A percentile compares a stretch with the other conserved stretches of the same genome.
Evolutionary conservation across 192 early-diverging fungal species (phyloP).

Genomic region (Chytriomyces sp.): DNA sequence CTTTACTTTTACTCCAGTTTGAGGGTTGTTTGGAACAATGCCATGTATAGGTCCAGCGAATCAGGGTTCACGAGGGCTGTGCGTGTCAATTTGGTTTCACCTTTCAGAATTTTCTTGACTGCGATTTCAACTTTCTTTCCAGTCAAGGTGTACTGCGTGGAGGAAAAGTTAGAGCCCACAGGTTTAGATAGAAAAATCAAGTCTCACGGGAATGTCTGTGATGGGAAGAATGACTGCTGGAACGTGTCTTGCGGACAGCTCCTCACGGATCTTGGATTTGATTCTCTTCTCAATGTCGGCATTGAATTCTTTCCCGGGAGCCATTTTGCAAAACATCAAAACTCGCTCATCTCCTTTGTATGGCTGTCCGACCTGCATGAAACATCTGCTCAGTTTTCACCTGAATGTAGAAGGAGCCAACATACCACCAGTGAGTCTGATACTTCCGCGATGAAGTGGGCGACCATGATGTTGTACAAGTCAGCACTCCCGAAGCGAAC

Average conservation of each 20-base stretch:
- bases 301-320: slow-evolving; percentile 57
- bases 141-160: slow-evolving; percentile 89
- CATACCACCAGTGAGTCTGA: slow-evolving; percentile 76
- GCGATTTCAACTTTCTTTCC: slow-evolving; percentile 98
- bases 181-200: slow-evolving; percentile 6
- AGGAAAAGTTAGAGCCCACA: slow-evolving; percentile 7
- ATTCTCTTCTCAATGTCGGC: slow-evolving; percentile 69
- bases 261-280: slow-evolving; percentile 74
- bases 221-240: slow-evolving; percentile 83
- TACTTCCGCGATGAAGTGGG: slow-evolving; percentile 71
- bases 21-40: not conserved
- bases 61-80: slow-evolving; percentile 90
- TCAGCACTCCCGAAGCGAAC: slow-evolving; percentile 93
- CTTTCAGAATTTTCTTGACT: slow-evolving; percentile 83
- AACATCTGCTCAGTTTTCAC: not conserved
- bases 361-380: slow-evolving; percentile 76
- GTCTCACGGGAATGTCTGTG: slow-evolving; percentile 80
- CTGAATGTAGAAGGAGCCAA: not conserved
- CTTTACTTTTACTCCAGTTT: not conserved
- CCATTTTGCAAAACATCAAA: slow-evolving; percentile 88
- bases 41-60: slow-evolving; percentile 70
- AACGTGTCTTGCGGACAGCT: slow-evolving; percentile 87
- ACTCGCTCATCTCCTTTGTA: slow-evolving; percentile 86
- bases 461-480: slow-evolving; percentile 87
- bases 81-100: slow-evolving; percentile 76